Conservation (phyloP, 2,329 filamentous ascomycete species). For the Fusarium protoensiforme region DNA sequence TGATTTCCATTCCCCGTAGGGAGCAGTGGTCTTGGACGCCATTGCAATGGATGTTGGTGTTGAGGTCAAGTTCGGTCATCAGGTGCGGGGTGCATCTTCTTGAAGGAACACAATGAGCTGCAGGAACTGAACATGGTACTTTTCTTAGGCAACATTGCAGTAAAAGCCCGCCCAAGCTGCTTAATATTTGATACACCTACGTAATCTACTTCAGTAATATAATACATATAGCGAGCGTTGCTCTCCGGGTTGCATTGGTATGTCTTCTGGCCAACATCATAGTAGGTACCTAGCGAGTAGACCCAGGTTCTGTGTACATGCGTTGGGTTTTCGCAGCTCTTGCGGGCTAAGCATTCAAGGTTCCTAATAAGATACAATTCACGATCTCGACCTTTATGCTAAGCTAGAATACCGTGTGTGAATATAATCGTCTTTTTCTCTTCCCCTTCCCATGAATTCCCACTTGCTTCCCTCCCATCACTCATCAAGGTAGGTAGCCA, state of each 20-base stretch:
- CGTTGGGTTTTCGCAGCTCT: neutral
- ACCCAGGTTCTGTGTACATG: neutral
- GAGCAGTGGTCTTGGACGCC: constrained; percentile 34
- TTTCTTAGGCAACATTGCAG: neutral
- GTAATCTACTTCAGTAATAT: neutral
- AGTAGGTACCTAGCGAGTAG: too few species aligned
- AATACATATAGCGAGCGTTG: neutral
- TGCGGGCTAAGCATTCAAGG: neutral
- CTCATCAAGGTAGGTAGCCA: neutral
- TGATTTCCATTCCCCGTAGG: constrained; percentile 55
- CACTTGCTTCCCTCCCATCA: neutral
- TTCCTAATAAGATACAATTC: neutral
- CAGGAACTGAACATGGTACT: neutral
- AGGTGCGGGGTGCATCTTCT: constrained; percentile 23
- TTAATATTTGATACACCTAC: neutral
- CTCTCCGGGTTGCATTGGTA: neutral
- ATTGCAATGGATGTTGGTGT: constrained; percentile 11
- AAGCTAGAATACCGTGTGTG: neutral
- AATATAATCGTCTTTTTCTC: neutral
- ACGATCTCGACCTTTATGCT: neutral
- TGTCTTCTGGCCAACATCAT: too few species aligned
- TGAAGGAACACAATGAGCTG: neutral
- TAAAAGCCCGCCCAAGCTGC: neutral
- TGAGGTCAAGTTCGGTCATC: constrained; percentile 1
- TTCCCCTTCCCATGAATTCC: neutral